Base-by-base conservation (phyloP, 345 rosid genomes). In the Boechera divaricarpa region DNA sequence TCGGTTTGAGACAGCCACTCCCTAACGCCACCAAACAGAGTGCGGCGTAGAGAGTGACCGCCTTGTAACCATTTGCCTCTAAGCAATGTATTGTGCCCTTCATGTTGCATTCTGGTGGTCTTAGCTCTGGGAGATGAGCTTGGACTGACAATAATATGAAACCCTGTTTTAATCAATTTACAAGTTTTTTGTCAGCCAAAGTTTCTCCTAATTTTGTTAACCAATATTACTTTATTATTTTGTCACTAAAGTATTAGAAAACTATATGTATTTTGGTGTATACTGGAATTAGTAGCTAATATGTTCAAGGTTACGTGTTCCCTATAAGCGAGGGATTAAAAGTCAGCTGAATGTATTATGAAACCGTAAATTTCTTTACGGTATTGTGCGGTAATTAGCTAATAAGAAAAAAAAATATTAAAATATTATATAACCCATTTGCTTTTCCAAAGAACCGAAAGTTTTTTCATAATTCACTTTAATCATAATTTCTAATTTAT, bases 1-100 rank as follows among this genome's bases (percentile, higher is more conserved):
- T 95, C 12, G 99, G 99, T 77, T 95, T 95, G 16, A 95, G 89
- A 64, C 99, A 89, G 41, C 99, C 99, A 64, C 98, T 95, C n/a
- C 99, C 99, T 52, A 92, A 49, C 5, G 99, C 99, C 69, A 95
- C 94, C 67, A 95, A 79, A 70, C 88, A 88, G 9, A 95, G 88
- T 42, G 98, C 92, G 8, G 84, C 80, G 65, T 84, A 92, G 68
- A 95, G 87, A 52, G 91, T 87, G 49, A 79, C 61, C 1, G 90
- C 86, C 68, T 88, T 72, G 74, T 84, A 86, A 7, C 98, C 98
- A 36, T 83, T 84, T 48, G 94, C 98, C 58, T 95, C 94, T 42
- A 11, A 2, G 56, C 99, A 95, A 21, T 72, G 73, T n/a, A 7
- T 44, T 21, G 76, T 77, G 33, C 51, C 41, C 35, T 70, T 52